A percentile compares a stretch with the other conserved stretches of the same genome.
Conservation (phyloP, 2,329 filamentous ascomycete genomes). For the Rhexocercosporidium sp. region DNA sequence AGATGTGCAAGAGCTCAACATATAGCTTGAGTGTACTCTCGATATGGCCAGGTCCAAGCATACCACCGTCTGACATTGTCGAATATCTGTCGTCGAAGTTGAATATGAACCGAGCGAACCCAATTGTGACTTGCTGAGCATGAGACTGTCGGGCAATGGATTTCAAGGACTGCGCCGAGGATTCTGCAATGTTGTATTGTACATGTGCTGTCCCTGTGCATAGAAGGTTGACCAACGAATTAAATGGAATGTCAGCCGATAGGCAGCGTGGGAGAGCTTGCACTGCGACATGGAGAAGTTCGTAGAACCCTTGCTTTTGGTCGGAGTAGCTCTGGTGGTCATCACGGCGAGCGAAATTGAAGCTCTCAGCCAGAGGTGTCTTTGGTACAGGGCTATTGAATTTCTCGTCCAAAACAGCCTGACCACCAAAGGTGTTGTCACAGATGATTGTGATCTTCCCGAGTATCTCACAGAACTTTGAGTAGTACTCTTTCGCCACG, state of each 20-base stretch:
- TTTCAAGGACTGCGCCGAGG: slow-evolving; percentile 90
- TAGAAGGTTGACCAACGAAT: slow-evolving; percentile 89
- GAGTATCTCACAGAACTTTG: slow-evolving; percentile 90
- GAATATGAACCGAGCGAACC: slow-evolving; percentile 97
- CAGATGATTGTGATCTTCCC: slow-evolving; percentile 96
- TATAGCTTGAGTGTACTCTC: slow-evolving; percentile 93
- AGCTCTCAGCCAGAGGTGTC: slow-evolving; percentile 92
- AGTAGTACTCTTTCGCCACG: slow-evolving; percentile 81
- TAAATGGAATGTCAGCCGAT: slow-evolving; percentile 89
- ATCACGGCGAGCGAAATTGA: slow-evolving; percentile 86
- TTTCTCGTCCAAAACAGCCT: slow-evolving; percentile 94
- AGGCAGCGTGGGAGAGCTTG: slow-evolving; percentile 94
- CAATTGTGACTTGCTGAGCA: slow-evolving; percentile 94
- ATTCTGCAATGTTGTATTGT: slow-evolving; percentile 87
- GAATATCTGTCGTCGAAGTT: slow-evolving; percentile 97
- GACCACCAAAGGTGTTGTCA: slow-evolving; percentile 95
- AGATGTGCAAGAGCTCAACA: slow-evolving; percentile 91
- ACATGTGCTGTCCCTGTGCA: slow-evolving; percentile 98
- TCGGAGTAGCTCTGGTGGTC: slow-evolving; percentile 75
- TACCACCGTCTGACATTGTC: slow-evolving; percentile 96
- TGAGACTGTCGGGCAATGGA: slow-evolving; percentile 93
- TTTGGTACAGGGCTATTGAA: slow-evolving; percentile 87
- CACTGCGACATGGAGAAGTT: slow-evolving; percentile 91
- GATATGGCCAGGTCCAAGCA: slow-evolving; percentile 92
- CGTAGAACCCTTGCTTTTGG: slow-evolving; percentile 93